Base-by-base conservation (phyloP, 768 basidiomycete species). In the Coprinellus micaceus region DNA sequence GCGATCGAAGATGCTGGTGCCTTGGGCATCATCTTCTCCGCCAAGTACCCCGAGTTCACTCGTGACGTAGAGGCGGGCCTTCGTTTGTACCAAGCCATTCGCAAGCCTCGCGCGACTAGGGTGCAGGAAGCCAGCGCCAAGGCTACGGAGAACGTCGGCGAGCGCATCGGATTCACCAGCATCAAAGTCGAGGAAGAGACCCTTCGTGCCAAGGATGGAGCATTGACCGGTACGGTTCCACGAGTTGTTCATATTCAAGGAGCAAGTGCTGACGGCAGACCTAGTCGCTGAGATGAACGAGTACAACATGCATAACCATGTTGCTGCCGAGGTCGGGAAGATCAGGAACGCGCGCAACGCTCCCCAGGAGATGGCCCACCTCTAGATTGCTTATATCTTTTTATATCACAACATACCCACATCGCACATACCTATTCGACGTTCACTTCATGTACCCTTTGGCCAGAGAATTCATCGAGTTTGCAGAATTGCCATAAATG, bases 1-100 rank as follows among this genome's bases (percentile, higher is more conserved):
- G 70, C 69, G 1, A 67, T 67, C 51, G 70, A 71, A 55, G 70
- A 70, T 48, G 70, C 70, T n/a, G 70, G 65, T 1, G 67, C 69
- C 3, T 65, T 71, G 6, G 67, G 66, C 4, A 63, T 71, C 48
- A 66, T 71, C 40, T 69, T 71, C 52, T 69, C 68, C 11, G 53
- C 59, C 22, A 66, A 67, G 44, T 65, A 67, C 53, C 48, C 54
- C 25, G 60, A 60, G 25, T 67, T 66, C 56, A 66, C 65, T 28
- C 40, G 60, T 17, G 60, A 71, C 50, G 54, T 69, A 17, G 37
- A 46, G 15, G 61, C 57, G 22, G 68, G 70, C 17, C 54, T 71
- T 17, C 62, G 57, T 21, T 44, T 69, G 39, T 71, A 71, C 48
- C 56, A 71, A 43, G 61, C 52, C 4, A 66, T 70, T 30, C 62